phyloP scores from a whole-genome alignment of 257 asterid species.

The Plectranthus barbatus region DNA sequence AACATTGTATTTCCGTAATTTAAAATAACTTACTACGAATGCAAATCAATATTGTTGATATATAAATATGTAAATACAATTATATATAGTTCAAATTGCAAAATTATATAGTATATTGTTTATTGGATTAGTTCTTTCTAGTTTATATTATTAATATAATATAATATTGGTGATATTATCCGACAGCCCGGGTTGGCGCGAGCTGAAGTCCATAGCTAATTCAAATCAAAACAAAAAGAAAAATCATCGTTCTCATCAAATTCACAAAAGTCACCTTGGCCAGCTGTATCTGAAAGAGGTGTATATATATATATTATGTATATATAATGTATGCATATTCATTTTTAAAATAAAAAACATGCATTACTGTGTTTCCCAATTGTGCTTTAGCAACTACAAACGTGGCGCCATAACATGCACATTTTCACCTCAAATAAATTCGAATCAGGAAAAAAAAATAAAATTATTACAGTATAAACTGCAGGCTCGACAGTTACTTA shows the following conservation, averaged over 20 bases:
- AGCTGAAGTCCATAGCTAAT: not conserved
- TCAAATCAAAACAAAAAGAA: no score
- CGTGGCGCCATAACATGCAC: conserved; percentile 31
- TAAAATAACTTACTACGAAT: no score
- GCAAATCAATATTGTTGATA: no score
- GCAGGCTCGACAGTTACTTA: conserved; percentile 13
- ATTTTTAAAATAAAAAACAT: not conserved
- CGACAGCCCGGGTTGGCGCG: not conserved
- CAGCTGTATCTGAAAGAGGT: conserved; percentile 14
- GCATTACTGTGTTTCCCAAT: not conserved
- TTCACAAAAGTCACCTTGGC: not conserved
- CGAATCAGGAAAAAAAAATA: not conserved
- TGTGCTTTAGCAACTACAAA: conserved; percentile 16
- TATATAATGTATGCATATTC: not conserved
- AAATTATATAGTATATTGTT: no score
- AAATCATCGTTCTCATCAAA: not conserved
- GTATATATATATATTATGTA: no score
- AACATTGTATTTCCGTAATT: no score
- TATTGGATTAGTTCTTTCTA: no score
- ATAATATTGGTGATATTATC: not conserved
- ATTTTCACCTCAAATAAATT: not conserved
- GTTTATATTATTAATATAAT: not conserved
- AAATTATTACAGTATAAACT: not conserved
- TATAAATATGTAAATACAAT: no score
- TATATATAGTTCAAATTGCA: not conserved